Conservation (phyloP, 192 early-diverging fungal genomes). For the Rhizophagus sp. region DNA sequence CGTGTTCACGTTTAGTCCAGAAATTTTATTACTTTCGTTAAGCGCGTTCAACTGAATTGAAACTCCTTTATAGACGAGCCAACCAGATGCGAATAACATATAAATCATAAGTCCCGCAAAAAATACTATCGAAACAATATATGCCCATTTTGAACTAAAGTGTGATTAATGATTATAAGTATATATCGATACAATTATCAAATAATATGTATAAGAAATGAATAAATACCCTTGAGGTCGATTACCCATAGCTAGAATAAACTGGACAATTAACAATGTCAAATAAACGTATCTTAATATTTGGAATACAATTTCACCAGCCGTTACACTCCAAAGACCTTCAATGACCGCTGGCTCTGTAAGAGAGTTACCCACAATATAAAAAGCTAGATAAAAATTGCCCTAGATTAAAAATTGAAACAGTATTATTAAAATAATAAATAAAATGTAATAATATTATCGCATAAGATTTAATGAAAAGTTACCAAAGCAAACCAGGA, state of each 20-base stretch:
- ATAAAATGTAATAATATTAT: not conserved
- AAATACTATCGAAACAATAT: conserved; percentile 47
- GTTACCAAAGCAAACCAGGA: conserved; percentile 87
- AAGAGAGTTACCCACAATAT: conserved; percentile 70
- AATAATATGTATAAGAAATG: not conserved
- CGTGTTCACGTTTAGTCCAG: conserved; percentile 20
- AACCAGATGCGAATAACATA: conserved; percentile 55
- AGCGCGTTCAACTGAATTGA: conserved; percentile 9
- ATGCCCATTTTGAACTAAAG: conserved; percentile 56
- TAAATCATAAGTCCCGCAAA: conserved; percentile 55
- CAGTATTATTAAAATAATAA: not conserved
- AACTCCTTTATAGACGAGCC: conserved; percentile 49
- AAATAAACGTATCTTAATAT: conserved; percentile 64
- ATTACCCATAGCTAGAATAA: conserved; percentile 93
- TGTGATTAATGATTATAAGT: conserved; percentile 26
- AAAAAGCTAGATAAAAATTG: conserved; percentile 91
- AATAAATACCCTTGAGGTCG: conserved; percentile 78
- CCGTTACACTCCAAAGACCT: conserved; percentile 44
- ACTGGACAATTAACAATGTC: conserved; percentile 75
- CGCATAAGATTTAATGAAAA: conserved; percentile 39
- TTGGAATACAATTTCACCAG: conserved; percentile 45
- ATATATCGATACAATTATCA: conserved; percentile 50
- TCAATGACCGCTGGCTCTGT: conserved; percentile 30
- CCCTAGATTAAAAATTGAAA: conserved; percentile 43
- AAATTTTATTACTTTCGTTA: not conserved